phyloP scores from a whole-genome alignment of 345 rosid genomes.

The Dipteronia sinensis region DNA sequence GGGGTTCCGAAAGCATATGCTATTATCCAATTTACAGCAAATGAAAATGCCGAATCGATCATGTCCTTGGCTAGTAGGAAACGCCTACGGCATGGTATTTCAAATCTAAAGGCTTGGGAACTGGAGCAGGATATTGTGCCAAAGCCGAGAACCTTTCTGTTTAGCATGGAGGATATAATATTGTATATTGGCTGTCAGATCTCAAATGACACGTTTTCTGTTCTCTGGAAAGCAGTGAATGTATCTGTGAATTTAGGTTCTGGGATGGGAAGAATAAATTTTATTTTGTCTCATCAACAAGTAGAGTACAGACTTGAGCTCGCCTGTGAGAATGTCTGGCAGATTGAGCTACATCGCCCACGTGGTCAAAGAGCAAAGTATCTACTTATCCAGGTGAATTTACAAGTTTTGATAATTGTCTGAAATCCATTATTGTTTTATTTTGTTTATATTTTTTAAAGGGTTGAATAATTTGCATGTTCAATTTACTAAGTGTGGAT shows the following conservation, averaged over 20 bases:
- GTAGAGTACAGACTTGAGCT: constrained; percentile 67
- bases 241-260: constrained; percentile 58
- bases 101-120: constrained; percentile 46
- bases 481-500: no score
- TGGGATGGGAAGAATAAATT: constrained; percentile 51
- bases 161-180: constrained; percentile 34
- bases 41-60: constrained; percentile 35
- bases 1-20: constrained; percentile 48
- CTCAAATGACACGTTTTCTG: constrained; percentile 42
- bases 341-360: constrained; percentile 55
- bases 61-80: constrained; percentile 17
- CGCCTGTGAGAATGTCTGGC: constrained; percentile 75
- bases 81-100: constrained; percentile 35
- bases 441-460: not conserved
- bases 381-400: constrained; percentile 68
- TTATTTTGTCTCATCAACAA: constrained; percentile 35
- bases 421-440: not conserved
- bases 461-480: no score
- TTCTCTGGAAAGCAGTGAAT: constrained; percentile 43
- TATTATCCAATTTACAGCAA: constrained; percentile 57
- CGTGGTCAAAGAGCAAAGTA: constrained; percentile 33
- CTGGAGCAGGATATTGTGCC: constrained; percentile 60
- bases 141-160: constrained; percentile 46
- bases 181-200: constrained; percentile 76
- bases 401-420: not conserved